A percentile compares a stretch with the other conserved stretches of the same genome.
phyloP scores from a whole-genome alignment of 1,139 yeast species.

The Kurtzmaniella quercitrusa region DNA sequence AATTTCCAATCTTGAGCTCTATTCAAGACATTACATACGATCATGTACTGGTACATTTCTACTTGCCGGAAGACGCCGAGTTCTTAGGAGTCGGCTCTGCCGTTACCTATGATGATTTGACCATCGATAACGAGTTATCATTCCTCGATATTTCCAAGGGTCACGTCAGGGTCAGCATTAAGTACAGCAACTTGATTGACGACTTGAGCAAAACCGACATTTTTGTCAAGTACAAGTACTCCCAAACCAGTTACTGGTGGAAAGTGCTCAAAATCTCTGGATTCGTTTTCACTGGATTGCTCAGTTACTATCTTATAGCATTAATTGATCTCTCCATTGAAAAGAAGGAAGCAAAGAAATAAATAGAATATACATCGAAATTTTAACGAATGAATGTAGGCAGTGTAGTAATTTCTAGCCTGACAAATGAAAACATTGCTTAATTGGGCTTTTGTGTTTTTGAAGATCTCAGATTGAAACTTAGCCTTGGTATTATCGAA shows the following conservation, averaged over 20 bases:
- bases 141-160: constrained; percentile 79
- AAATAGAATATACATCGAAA: background rate
- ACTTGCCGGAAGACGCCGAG: constrained; percentile 86
- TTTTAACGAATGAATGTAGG: too few relatives aligned
- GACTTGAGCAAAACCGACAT: constrained; percentile 59
- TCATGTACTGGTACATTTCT: constrained; percentile 55
- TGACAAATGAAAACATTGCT: too few relatives aligned
- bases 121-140: constrained; percentile 47
- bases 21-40: constrained; percentile 68
- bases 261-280: constrained; percentile 69
- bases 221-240: constrained; percentile 59
- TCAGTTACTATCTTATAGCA: constrained; percentile 51
- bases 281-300: constrained; percentile 59
- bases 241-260: constrained; percentile 46
- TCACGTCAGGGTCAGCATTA: constrained; percentile 70
- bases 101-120: constrained; percentile 34
- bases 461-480: too few relatives aligned
- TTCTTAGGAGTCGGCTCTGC: constrained; percentile 59
- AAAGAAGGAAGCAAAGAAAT: constrained; percentile 10
- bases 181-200: constrained; percentile 64
- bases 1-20: constrained; percentile 72
- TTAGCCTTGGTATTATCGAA: too few relatives aligned
- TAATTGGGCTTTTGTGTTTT: too few relatives aligned
- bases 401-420: too few relatives aligned
- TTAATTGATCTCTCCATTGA: constrained; percentile 32